Evolutionary conservation across 441 rosid species (phyloP).

Genomic region (Isatis lusitanica): DNA sequence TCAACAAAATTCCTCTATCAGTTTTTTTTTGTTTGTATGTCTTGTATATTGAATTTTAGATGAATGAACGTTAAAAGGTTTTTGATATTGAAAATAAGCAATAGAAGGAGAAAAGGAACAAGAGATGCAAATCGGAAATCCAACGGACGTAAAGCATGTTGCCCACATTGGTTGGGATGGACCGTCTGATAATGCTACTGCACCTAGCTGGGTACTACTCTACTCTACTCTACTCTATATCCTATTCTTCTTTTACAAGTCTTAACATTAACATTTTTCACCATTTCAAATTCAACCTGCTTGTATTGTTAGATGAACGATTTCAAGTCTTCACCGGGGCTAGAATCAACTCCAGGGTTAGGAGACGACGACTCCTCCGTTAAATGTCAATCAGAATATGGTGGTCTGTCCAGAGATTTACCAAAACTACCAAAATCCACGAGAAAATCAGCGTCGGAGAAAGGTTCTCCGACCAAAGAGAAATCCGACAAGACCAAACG

Average conservation of each 20-base stretch:
- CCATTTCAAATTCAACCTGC: background rate
- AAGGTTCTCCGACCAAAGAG: conserved; percentile 40
- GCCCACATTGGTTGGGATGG: conserved; percentile 97
- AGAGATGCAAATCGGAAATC: conserved; percentile 78
- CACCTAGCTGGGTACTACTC: conserved; percentile 72
- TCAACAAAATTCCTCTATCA: background rate
- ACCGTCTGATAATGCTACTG: conserved; percentile 47
- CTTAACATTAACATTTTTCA: background rate
- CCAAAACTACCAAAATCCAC: conserved; percentile 53
- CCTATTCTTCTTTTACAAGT: background rate
- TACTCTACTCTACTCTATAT: conserved; percentile 7
- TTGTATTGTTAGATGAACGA: conserved; percentile 51
- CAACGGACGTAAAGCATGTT: conserved; percentile 94
- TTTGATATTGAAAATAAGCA: background rate
- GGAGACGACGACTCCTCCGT: conserved; percentile 38
- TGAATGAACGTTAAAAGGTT: background rate
- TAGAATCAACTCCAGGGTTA: conserved; percentile 34
- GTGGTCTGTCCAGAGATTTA: conserved; percentile 33
- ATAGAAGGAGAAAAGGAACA: conserved; percentile 73
- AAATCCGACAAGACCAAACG: conserved; percentile 46
- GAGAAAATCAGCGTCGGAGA: conserved; percentile 41
- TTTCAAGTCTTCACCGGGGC: conserved; percentile 38
- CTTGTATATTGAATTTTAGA: background rate
- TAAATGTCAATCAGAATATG: conserved; percentile 48
- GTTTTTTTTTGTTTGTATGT: too few species aligned